Base-by-base conservation (phyloP, 139 green algal genomes). In the Mesostigma viride region DNA sequence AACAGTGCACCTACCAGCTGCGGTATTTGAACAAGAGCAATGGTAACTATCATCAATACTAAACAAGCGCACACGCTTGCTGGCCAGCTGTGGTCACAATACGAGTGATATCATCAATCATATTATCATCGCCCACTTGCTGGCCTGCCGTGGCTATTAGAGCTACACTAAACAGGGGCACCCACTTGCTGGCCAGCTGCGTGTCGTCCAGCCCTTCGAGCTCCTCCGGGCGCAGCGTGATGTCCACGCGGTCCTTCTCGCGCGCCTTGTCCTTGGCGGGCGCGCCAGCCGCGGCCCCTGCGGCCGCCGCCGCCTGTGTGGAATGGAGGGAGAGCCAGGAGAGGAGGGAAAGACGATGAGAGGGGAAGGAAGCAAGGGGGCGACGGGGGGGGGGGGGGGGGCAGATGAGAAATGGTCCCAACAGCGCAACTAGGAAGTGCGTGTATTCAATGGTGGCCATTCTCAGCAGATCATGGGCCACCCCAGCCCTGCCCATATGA, bases 171-270 rank as follows among this genome's bases (percentile, higher is more conserved):
- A n/a, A 20, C 6, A 67, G 61, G 27, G 56, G 22, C 2, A 6
- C 67, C 2, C 72, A 73, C 67, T 72, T 71, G 32, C 62, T 65
- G 33, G 70, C 70, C 1, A 76, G 63, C 1, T 65, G 36, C 17
- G 66, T 82, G 33, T 94, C 86, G 68, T 94, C 86, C 51, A 96
- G 79, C 0, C 85, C 81, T 73, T 97, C 91, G 30, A 97, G 82
- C 73, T 97, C 91, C 69, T 95, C 88, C 1, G 91, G 91, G 22
- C 83, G 83, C 31, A 97, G 69, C 1, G 88, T 83, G 17, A 97
- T 80, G 59, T 95, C 91, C 36, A 95, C 79, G 58, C 94, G 88
- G 0, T 69, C 75, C 28, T n/a, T 59, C n/a, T 75, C 75, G 11
- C 65, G 53, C 3, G 11, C 46, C 40, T 66, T 68, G 35, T 53